Evolutionary conservation across 2,329 filamentous ascomycete genomes (phyloP).

Genomic region (Claviceps capensis): DNA sequence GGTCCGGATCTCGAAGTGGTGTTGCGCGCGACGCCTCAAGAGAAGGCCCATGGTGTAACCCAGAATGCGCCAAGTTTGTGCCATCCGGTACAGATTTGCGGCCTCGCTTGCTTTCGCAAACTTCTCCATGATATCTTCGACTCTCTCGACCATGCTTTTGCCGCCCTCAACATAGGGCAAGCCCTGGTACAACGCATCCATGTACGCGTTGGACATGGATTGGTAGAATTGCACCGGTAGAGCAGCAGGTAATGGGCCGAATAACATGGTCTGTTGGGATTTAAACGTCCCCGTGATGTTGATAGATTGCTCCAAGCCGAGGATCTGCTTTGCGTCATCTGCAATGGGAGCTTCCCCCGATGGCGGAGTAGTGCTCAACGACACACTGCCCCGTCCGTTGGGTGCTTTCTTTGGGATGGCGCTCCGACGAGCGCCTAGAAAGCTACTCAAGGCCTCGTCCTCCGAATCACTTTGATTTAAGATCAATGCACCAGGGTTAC

Average conservation of each 20-base stretch:
- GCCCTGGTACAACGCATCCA: constrained; percentile 36
- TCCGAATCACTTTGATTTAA: constrained; percentile 51
- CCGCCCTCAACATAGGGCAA: constrained; percentile 28
- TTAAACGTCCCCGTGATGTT: constrained; percentile 43
- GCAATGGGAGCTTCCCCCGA: constrained; percentile 18
- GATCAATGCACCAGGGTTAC: constrained; percentile 35
- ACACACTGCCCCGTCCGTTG: constrained; percentile 28
- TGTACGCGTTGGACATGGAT: constrained; percentile 41
- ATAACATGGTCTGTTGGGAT: constrained; percentile 48
- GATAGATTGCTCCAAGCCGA: constrained; percentile 45
- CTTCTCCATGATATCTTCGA: constrained; percentile 37
- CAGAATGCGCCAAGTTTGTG: constrained; percentile 51
- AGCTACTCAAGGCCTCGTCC: constrained; percentile 48
- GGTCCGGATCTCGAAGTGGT: constrained; percentile 39
- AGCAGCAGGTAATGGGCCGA: constrained; percentile 41
- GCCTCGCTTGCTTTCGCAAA: constrained; percentile 45
- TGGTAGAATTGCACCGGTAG: constrained; percentile 38
- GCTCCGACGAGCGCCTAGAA: constrained; percentile 35
- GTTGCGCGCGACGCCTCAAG: constrained; percentile 39
- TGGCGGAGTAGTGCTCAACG: constrained; percentile 42
- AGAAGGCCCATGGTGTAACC: constrained; percentile 42
- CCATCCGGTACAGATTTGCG: constrained; percentile 42
- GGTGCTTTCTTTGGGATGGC: constrained; percentile 27
- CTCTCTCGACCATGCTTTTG: constrained; percentile 30
- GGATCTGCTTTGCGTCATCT: constrained; percentile 24